A percentile compares a stretch with the other conserved stretches of the same genome.
Conservation (phyloP, 768 basidiomycete genomes). For the Auriscalpium orientale region DNA sequence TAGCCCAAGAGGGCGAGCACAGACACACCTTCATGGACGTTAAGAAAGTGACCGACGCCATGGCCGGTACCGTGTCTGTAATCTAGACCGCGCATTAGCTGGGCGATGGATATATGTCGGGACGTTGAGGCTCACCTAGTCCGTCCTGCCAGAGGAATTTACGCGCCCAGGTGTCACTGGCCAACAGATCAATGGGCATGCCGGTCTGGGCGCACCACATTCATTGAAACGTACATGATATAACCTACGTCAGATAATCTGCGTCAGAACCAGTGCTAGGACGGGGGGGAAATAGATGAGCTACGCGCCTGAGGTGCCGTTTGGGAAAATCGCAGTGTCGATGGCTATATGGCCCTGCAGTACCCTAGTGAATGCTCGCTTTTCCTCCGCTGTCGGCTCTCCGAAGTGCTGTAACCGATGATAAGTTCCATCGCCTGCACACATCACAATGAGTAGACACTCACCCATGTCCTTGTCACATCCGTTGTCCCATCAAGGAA, state of each 20-base stretch:
- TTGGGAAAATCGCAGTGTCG: conserved; percentile 78
- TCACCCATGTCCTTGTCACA: conserved; percentile 81
- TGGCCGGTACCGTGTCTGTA: conserved; percentile 91
- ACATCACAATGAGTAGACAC: conserved; percentile 11
- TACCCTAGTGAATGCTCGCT: conserved; percentile 84
- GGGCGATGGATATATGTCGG: conserved; percentile 1
- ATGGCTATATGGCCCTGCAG: conserved; percentile 88
- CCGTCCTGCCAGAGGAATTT: conserved; percentile 81
- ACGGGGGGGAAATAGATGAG: not conserved
- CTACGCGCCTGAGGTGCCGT: conserved; percentile 60
- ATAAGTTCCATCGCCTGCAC: not conserved
- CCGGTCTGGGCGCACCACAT: not conserved
- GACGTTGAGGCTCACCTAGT: conserved; percentile 43
- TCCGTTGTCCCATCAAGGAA: conserved; percentile 94
- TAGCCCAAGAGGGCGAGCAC: too few species aligned
- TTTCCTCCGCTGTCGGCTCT: conserved; percentile 73
- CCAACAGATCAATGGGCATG: not conserved
- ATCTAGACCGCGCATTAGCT: conserved; percentile 29
- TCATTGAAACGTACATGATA: conserved; percentile 35
- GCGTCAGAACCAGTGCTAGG: not conserved
- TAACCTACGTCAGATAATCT: conserved; percentile 34
- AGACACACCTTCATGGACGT: conserved; percentile 72
- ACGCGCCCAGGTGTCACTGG: conserved; percentile 76
- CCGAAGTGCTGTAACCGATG: conserved; percentile 67
- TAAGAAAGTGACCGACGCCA: conserved; percentile 90